These are phyloP conservation scores for Yamadazyma olivae DNA, from an alignment of 805 yeast species.

Conservation along the genomic window DNA sequence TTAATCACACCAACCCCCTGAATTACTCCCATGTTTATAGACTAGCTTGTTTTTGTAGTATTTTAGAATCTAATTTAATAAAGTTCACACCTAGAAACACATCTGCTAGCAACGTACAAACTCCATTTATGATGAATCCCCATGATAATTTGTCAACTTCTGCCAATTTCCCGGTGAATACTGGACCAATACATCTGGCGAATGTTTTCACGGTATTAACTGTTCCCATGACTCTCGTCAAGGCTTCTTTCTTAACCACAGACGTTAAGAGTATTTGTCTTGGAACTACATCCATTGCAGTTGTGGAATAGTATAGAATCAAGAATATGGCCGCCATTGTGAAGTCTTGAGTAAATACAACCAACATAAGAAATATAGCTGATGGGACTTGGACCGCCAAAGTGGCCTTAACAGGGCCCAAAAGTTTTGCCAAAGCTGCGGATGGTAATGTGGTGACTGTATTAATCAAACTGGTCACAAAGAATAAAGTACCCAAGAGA, in stretches of 20 bases:
- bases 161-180: constrained; percentile 74
- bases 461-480: constrained; percentile 58
- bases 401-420: constrained; percentile 82
- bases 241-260: constrained; percentile 57
- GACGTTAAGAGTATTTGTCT: constrained; percentile 77
- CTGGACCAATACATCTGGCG: constrained; percentile 80
- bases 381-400: constrained; percentile 76
- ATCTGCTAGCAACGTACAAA: constrained; percentile 49
- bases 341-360: constrained; percentile 22
- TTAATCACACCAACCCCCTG: constrained; percentile 2
- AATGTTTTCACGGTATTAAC: constrained; percentile 85
- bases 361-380: constrained; percentile 53
- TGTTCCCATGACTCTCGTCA: constrained; percentile 77
- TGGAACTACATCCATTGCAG: constrained; percentile 90
- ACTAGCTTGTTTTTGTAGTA: constrained; percentile 19
- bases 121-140: constrained; percentile 54
- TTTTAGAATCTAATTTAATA: constrained; percentile 35
- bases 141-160: constrained; percentile 41
- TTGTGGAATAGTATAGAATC: constrained; percentile 55
- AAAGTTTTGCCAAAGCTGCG: constrained; percentile 56
- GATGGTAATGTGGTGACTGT: constrained; percentile 76
- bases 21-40: no score
- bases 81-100: constrained; percentile 41
- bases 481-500: constrained; percentile 65
- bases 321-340: constrained; percentile 51